phyloP scores from a whole-genome alignment of 305 asterid species.

The Solanum hybrid region DNA sequence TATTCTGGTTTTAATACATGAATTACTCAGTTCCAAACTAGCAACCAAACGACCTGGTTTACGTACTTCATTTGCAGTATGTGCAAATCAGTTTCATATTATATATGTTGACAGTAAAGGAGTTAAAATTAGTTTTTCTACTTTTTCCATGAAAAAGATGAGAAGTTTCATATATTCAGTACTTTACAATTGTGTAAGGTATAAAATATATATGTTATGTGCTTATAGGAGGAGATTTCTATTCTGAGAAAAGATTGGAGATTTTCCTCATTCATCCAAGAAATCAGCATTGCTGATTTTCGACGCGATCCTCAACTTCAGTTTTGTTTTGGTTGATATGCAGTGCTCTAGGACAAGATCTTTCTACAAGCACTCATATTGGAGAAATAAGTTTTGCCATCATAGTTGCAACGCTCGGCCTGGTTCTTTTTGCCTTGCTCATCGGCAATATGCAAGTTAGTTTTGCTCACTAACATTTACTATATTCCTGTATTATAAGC shows the following conservation, averaged over 20 bases:
- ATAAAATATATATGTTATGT: background rate
- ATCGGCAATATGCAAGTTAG: constrained; percentile 93
- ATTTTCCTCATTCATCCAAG: background rate
- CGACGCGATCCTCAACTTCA: background rate
- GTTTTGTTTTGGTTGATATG: constrained; percentile 9
- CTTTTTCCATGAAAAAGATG: background rate
- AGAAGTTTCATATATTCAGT: background rate
- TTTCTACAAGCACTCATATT: constrained; percentile 61
- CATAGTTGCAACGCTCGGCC: constrained; percentile 55
- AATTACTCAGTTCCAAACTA: background rate
- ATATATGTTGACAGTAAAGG: background rate
- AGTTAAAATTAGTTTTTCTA: background rate
- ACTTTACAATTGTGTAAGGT: background rate
- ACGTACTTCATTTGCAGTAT: background rate
- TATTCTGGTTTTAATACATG: background rate
- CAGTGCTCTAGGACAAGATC: constrained; percentile 91
- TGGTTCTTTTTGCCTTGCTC: constrained; percentile 83
- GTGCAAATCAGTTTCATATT: background rate
- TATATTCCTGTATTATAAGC: background rate
- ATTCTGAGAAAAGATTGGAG: background rate
- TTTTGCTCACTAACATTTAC: background rate
- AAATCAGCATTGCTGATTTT: background rate
- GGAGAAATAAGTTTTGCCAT: constrained; percentile 81
- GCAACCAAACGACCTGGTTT: background rate
- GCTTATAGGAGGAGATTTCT: background rate